phyloP scores from a whole-genome alignment of 192 early-diverging fungal species.

The Martensiomyces pterosporus region DNA sequence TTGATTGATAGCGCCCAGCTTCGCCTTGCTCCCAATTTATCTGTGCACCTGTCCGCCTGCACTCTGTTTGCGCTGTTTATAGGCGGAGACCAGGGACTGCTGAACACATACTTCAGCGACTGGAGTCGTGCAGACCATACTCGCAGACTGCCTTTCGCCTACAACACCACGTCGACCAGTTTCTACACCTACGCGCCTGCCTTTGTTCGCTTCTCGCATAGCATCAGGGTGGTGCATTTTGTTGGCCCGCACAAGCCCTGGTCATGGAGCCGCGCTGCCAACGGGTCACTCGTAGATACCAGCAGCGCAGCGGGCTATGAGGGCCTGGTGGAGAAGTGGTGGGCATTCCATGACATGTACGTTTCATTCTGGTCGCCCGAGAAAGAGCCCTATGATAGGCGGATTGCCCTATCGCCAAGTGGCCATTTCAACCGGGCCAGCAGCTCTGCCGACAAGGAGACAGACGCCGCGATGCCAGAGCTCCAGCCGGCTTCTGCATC shows the following conservation, averaged over 20 bases:
- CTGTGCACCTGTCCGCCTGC: no score
- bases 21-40: no score
- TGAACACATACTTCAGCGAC: constrained; percentile 77
- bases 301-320: constrained; percentile 19
- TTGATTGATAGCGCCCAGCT: no score
- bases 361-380: constrained; percentile 31
- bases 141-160: constrained; percentile 78
- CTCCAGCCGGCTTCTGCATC: background rate
- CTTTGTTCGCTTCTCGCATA: constrained; percentile 59
- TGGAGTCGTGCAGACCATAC: constrained; percentile 66
- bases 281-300: constrained; percentile 29
- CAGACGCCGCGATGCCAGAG: background rate
- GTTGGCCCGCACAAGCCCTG: constrained; percentile 86
- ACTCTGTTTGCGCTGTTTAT: no score
- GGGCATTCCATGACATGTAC: constrained; percentile 59
- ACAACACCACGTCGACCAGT: constrained; percentile 55
- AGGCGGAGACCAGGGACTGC: constrained; percentile 90
- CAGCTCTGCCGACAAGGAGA: no score
- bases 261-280: constrained; percentile 37
- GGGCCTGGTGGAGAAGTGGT: constrained; percentile 64
- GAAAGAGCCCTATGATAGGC: constrained; percentile 11
- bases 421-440: background rate
- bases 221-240: constrained; percentile 82
- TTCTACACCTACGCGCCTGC: constrained; percentile 70
- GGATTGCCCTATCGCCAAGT: constrained; percentile 10